A percentile compares a stretch with the other conserved stretches of the same genome.
phyloP scores from a whole-genome alignment of 2,329 filamentous ascomycete genomes.

The Clarireedia sp. region DNA sequence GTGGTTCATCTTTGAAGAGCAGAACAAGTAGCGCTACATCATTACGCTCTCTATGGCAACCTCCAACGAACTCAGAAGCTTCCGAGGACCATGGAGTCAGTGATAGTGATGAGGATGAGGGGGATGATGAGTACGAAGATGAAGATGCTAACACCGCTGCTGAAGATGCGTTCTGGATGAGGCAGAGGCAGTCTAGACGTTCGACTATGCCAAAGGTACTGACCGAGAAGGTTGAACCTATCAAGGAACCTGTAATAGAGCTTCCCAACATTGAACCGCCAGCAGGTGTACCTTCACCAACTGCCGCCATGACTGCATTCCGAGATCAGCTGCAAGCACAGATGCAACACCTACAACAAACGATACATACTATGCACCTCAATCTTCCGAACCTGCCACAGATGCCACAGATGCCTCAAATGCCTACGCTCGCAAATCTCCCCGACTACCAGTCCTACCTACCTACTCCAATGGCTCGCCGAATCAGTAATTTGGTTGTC shows the following conservation, averaged over 20 bases:
- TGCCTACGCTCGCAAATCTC: slow-evolving; percentile 50
- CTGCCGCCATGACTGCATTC: slow-evolving; percentile 59
- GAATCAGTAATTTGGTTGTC: slow-evolving; percentile 63
- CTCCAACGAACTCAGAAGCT: slow-evolving; percentile 37
- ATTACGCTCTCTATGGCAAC: slow-evolving; percentile 59
- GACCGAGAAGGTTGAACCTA: slow-evolving; percentile 12
- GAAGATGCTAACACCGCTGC: slow-evolving; percentile 26
- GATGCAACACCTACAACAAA: slow-evolving; percentile 69
- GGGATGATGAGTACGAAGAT: slow-evolving; percentile 34
- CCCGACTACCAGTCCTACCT: slow-evolving; percentile 66
- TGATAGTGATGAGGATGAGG: slow-evolving; percentile 36
- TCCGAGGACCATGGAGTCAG: slow-evolving; percentile 32
- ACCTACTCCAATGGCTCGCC: slow-evolving; percentile 56
- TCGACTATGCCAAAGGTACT: slow-evolving; percentile 22
- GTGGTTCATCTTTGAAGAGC: slow-evolving; percentile 51
- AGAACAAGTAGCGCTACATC: slow-evolving; percentile 60
- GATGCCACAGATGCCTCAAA: slow-evolving; percentile 34
- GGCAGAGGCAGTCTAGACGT: slow-evolving; percentile 21
- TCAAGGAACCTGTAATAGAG: slow-evolving; percentile 22
- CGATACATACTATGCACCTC: slow-evolving; percentile 44
- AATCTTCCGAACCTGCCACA: slow-evolving; percentile 56
- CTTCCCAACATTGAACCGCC: slow-evolving; percentile 16
- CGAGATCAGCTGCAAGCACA: slow-evolving; percentile 56
- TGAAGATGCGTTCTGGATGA: slow-evolving; percentile 30
- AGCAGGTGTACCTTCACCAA: slow-evolving; percentile 40